Evolutionary conservation across 208 protist genomes (phyloP), one percentile per base, ranked within the genome.

Genomic region (Kentomonas sorsogonicus): DNA sequence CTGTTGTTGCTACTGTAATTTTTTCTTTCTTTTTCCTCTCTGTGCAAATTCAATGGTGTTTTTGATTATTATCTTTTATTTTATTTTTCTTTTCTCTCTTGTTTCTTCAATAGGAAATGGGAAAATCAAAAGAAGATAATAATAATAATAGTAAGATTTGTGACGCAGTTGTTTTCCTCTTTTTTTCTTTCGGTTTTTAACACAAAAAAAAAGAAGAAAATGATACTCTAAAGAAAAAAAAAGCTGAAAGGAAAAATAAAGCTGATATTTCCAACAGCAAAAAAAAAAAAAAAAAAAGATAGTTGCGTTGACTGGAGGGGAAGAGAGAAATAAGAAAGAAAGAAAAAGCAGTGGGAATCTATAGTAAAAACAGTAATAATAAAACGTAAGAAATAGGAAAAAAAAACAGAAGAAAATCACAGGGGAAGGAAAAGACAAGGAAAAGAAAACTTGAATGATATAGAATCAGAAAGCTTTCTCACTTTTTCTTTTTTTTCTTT

Each of bases 341-440:
- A 29, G 18, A 51, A 51, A n/a, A 51, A 51, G 18, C 23, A 29
- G 27, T 51, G 25, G 2, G 11, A 16, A 39, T 54, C 50, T 40
- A 54, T 39, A 15, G 34, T 39, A 15, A 39, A 39, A 15, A 44
- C 15, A 57, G 10, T 4, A 22, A 4, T 40, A 57, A 27, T 27
- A 11, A 34, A 61, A 61, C 25, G 18, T 2, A 36, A 11, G 22
- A 52, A 59, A 59, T 3, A 65, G 46, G 7, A 55, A 38, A 62
- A 53, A 62, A 15, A 53, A 20, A 54, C 3, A 50, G 6, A 64
- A 51, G 38, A 59, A 25, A 10, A 51, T 26, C 5, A 59, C 9
- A 48, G 13, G 33, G 36, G 36, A 57, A 59, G 59, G 53, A 25
- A 25, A 60, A n/a, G n/a, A n/a, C n/a, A n/a, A n/a, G n/a, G n/a